Base-by-base conservation (phyloP, 2,329 filamentous ascomycete genomes). In the Hortaea sp. region DNA sequence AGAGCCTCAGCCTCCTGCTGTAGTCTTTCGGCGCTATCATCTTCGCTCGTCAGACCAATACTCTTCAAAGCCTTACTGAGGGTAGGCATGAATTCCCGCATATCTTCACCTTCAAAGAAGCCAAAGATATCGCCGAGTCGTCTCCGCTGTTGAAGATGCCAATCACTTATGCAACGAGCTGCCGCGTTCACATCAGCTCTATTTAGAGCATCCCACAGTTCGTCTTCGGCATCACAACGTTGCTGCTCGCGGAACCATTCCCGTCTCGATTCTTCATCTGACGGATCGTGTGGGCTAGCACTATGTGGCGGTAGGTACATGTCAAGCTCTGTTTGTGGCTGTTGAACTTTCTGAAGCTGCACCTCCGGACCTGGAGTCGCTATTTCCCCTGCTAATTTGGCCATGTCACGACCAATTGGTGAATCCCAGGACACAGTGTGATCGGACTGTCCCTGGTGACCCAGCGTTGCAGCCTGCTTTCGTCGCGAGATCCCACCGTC, bases 311-410 rank as follows among this genome's bases (percentile, higher is more conserved):
- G 27, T 42, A 12, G 40, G 49, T 78, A 78, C 5, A 74, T 54
- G 45, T 77, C 75, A 44, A 77, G 59, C 52, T 80, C 77, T 0
- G 70, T 75, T 13, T 48, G 49, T 4, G 55, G 51, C 12, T 44
- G 13, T 12, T 6, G 29, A 9, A 11, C 27, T 44, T 42, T 47
- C 52, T 32, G 30, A 46, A 2, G 47, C 47, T 11, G 48, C 30
- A 5, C 42, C 7, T 9, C 32, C n/a, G 7, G 32, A 9, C 32
- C 32, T 35, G 32, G n/a, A 9, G 32, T n/a, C 32, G 4, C 9
- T 35, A n/a, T 35, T 35, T 35, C 32, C 20, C 20, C 20, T 20
- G 20, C 20, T 20, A 20, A 20, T 20, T 20, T 20, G 20, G 20
- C 20, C 20, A 20, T 20, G 20, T 20, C 20, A 20, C 20, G 20